Percentiles rank a stretch among this genome's conserved stretches.
phyloP scores from a whole-genome alignment of 1,139 yeast species.

The Magnusiomyces suaveolens region DNA sequence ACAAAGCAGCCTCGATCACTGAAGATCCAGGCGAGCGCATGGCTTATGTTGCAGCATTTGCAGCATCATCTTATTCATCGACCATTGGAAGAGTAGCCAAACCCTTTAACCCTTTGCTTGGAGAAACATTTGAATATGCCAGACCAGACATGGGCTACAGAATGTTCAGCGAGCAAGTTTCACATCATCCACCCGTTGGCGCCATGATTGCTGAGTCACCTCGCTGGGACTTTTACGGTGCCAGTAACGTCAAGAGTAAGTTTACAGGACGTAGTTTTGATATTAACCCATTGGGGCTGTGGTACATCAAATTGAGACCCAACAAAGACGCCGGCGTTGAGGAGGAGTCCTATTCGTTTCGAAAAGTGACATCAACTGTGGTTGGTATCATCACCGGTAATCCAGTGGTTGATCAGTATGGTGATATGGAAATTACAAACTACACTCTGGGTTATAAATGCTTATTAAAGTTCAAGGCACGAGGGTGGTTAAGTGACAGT shows the following conservation, averaged over 20 bases:
- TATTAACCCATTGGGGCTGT: conserved; percentile 82
- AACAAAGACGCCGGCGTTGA: conserved; percentile 43
- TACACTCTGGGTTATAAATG: conserved; percentile 85
- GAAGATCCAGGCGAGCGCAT: conserved; percentile 75
- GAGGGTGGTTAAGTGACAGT: conserved; percentile 91
- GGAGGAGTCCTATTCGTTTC: conserved; percentile 65
- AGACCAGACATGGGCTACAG: conserved; percentile 82
- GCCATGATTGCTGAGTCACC: conserved; percentile 83
- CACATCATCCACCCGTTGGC: conserved; percentile 94
- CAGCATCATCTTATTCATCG: conserved; percentile 89
- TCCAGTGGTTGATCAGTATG: conserved; percentile 91
- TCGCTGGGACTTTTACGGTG: conserved; percentile 94
- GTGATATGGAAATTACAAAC: conserved; percentile 77
- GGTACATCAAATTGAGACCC: conserved; percentile 80
- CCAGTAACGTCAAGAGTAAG: conserved; percentile 79
- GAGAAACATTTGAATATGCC: conserved; percentile 88
- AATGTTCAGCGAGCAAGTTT: conserved; percentile 83
- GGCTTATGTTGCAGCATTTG: conserved; percentile 86
- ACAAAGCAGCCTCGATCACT: conserved; percentile 56
- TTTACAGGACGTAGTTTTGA: conserved; percentile 91
- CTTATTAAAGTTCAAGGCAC: conserved; percentile 65
- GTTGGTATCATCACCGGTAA: conserved; percentile 91
- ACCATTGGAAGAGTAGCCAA: conserved; percentile 90
- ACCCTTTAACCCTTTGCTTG: conserved; percentile 91
- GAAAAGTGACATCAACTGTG: conserved; percentile 85